A percentile compares a stretch with the other conserved stretches of the same genome.
These are phyloP conservation scores for Diaporthe destruens DNA, from an alignment of 2,329 filamentous ascomycete genomes.

Conservation along the genomic window DNA sequence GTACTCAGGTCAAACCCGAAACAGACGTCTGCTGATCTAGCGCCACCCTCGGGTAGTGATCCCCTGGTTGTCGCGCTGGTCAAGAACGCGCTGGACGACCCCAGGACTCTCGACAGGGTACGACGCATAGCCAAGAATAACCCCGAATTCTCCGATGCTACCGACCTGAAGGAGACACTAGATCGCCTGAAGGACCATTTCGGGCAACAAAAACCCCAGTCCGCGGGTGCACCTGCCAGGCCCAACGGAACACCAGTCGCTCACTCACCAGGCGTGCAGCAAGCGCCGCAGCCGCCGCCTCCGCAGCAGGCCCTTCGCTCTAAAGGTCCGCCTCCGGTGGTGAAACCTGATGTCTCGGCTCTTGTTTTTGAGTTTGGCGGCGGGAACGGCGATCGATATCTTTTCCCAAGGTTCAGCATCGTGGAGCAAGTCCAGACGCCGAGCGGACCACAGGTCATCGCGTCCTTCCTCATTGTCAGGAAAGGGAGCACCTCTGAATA, in stretches of 20 bases:
- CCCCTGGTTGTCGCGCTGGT: constrained; percentile 68
- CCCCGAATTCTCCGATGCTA: constrained; percentile 64
- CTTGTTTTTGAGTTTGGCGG: constrained; percentile 77
- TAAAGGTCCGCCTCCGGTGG: constrained; percentile 67
- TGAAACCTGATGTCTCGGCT: constrained; percentile 73
- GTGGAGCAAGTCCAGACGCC: constrained; percentile 72
- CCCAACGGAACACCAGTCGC: constrained; percentile 42
- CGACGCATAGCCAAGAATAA: constrained; percentile 65
- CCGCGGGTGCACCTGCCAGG: constrained; percentile 42
- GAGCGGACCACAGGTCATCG: constrained; percentile 72
- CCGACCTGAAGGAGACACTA: constrained; percentile 65
- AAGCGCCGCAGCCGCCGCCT: constrained; percentile 41
- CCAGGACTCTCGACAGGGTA: constrained; percentile 63
- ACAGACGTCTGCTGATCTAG: constrained; percentile 66
- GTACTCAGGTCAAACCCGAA: constrained; percentile 70
- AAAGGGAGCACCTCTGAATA: constrained; percentile 77
- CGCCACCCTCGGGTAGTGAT: constrained; percentile 67
- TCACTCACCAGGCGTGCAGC: constrained; percentile 29
- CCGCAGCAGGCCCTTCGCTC: constrained; percentile 69
- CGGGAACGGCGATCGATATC: constrained; percentile 78
- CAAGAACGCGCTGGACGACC: constrained; percentile 68
- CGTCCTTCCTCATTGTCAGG: constrained; percentile 82
- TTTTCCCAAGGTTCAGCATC: constrained; percentile 84
- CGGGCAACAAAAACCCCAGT: constrained; percentile 50
- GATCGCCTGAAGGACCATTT: constrained; percentile 62